Conservation (phyloP, 2,329 filamentous ascomycete genomes). For the Botryotinia convoluta region DNA sequence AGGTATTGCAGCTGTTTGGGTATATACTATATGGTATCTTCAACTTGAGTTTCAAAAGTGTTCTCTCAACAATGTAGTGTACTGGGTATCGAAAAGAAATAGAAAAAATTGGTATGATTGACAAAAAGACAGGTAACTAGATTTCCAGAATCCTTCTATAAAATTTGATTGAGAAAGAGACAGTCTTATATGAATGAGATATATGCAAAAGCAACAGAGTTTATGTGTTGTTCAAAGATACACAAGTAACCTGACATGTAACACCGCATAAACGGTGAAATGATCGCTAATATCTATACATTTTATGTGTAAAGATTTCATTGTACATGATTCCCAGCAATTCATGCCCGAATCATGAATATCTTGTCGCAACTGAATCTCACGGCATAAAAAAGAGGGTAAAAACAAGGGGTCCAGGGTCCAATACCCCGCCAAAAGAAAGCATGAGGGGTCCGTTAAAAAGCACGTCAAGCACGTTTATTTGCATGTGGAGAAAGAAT, state of each 20-base stretch:
- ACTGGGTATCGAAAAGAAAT: background rate
- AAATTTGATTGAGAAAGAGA: background rate
- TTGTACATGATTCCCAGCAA: background rate
- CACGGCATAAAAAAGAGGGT: background rate
- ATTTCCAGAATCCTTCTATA: background rate
- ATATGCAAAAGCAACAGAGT: background rate
- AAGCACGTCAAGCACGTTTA: slow-evolving; percentile 2
- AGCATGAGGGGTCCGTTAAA: background rate
- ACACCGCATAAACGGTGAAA: background rate
- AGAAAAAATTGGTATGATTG: background rate
- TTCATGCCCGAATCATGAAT: slow-evolving; percentile 1
- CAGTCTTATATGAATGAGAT: background rate
- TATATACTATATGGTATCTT: background rate
- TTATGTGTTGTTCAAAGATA: slow-evolving; percentile 5
- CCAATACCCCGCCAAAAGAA: background rate
- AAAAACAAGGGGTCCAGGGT: background rate
- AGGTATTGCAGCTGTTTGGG: background rate
- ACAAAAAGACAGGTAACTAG: background rate
- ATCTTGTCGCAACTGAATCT: background rate
- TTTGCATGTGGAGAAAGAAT: background rate
- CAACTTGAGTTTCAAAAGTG: background rate
- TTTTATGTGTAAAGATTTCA: background rate
- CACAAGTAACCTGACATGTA: background rate
- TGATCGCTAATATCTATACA: background rate
- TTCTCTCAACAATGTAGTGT: background rate